Percentiles rank a stretch among this genome's conserved stretches.
Evolutionary conservation across 441 rosid species (phyloP).

Genomic region (Pelargonium cotyledonis): DNA sequence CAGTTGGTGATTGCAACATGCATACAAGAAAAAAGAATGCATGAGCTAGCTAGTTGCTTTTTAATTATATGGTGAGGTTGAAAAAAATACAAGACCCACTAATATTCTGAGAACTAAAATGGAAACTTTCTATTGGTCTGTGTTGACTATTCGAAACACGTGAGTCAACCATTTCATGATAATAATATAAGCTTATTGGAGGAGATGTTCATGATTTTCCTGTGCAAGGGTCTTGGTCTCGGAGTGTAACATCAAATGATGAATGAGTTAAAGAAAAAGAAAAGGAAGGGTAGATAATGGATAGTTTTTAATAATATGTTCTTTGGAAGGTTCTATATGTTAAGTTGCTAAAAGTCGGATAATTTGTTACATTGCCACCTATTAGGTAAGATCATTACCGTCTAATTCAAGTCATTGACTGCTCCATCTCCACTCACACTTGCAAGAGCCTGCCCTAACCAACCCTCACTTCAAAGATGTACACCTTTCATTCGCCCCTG

Average conservation of each 20-base stretch:
- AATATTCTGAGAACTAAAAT: conserved; percentile 1
- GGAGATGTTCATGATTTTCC: conserved; percentile 8
- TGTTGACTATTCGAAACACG: background rate
- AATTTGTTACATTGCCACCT: conserved; percentile 18
- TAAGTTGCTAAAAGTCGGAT: conserved; percentile 18
- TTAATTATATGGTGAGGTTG: too few relatives aligned
- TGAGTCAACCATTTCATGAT: too few relatives aligned
- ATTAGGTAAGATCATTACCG: conserved; percentile 17
- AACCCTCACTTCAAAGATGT: background rate
- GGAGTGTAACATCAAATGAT: conserved; percentile 16
- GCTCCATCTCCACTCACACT: background rate
- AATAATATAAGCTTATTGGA: background rate
- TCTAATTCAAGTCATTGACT: background rate
- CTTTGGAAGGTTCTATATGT: conserved; percentile 15
- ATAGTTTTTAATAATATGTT: background rate
- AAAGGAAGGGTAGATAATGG: background rate
- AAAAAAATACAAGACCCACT: too few relatives aligned
- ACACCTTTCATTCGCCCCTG: too few relatives aligned
- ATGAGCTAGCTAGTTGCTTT: background rate
- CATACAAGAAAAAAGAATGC: conserved; percentile 1
- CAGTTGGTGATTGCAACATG: conserved; percentile 8
- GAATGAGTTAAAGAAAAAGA: background rate
- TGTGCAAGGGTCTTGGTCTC: conserved; percentile 7
- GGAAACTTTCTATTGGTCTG: background rate
- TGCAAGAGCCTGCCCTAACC: conserved; percentile 2